These are phyloP conservation scores for Immersiella caudata DNA, from an alignment of 495 filamentous ascomycete genomes.

Conservation along the genomic window DNA sequence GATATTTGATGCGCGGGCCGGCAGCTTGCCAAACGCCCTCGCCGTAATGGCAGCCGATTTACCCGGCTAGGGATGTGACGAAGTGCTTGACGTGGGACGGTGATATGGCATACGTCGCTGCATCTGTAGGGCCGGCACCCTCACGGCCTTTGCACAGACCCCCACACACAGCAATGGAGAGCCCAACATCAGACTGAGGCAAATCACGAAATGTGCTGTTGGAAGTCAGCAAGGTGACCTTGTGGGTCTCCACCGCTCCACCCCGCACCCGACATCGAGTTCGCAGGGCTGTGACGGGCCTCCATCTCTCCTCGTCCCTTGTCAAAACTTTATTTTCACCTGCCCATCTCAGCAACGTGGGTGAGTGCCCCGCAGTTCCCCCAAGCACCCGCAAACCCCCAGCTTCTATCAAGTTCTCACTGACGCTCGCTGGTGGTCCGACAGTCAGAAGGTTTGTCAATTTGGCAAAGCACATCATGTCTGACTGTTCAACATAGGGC, in stretches of 20 bases:
- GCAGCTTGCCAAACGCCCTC: not conserved
- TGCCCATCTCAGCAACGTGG: too few species aligned
- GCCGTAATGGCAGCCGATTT: not conserved
- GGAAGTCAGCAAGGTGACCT: not conserved
- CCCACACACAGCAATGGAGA: not conserved
- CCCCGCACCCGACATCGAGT: not conserved
- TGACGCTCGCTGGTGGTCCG: not conserved
- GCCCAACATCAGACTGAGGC: not conserved
- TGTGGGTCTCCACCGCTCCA: not conserved
- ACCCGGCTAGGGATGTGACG: not conserved
- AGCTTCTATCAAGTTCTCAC: not conserved
- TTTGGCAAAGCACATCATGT: not conserved
- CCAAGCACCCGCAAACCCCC: too few species aligned
- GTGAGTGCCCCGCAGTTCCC: too few species aligned
- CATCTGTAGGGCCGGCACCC: not conserved
- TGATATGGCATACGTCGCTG: not conserved
- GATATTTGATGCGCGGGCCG: not conserved
- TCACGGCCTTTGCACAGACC: not conserved
- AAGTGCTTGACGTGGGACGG: conserved; percentile 1
- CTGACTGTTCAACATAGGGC: too few species aligned
- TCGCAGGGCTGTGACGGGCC: not conserved
- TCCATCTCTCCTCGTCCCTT: not conserved
- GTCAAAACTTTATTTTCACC: conserved; percentile 11
- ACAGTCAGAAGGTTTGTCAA: not conserved
- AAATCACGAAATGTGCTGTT: not conserved